These are phyloP conservation scores for Botryotinia globosa DNA, from an alignment of 2,329 filamentous ascomycete species.

Conservation along the genomic window DNA sequence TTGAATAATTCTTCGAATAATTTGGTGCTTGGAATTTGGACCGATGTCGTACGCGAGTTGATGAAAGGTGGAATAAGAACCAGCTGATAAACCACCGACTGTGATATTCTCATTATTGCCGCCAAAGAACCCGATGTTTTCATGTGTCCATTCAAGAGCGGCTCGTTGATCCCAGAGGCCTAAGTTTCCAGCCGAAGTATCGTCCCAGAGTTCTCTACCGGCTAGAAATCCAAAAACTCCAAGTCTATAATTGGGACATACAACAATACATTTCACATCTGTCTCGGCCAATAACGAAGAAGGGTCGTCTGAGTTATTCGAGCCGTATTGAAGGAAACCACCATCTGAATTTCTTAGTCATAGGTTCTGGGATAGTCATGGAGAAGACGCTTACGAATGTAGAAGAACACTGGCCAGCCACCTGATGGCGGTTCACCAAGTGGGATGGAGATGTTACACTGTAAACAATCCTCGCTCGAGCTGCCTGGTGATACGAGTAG, in stretches of 20 bases:
- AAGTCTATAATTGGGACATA: conserved; percentile 55
- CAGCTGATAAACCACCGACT: conserved; percentile 51
- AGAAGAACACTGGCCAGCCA: conserved; percentile 18
- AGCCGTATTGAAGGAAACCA: conserved; percentile 41
- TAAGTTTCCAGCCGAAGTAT: conserved; percentile 31
- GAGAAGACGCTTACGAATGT: conserved; percentile 15
- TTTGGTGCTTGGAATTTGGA: conserved; percentile 20
- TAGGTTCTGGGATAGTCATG: not conserved
- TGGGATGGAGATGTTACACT: conserved; percentile 18
- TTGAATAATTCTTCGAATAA: conserved; percentile 24
- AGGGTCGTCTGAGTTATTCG: conserved; percentile 42
- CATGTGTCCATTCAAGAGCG: conserved; percentile 57
- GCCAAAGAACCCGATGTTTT: conserved; percentile 65
- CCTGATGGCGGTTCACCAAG: not conserved
- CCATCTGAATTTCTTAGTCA: conserved; percentile 42
- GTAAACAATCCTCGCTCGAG: conserved; percentile 17
- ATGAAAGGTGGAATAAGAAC: conserved; percentile 33
- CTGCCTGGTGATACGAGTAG: not conserved
- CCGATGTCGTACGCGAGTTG: conserved; percentile 26
- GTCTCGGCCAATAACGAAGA: conserved; percentile 60
- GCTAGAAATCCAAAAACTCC: conserved; percentile 43
- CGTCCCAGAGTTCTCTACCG: not conserved
- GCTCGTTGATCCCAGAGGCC: conserved; percentile 59
- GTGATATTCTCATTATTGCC: conserved; percentile 46
- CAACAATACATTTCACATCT: conserved; percentile 55